Evolutionary conservation across 1,284 basidiomycete genomes (phyloP), one percentile per base, ranked within the genome.

Genomic region (Ganoderma lucidum): DNA sequence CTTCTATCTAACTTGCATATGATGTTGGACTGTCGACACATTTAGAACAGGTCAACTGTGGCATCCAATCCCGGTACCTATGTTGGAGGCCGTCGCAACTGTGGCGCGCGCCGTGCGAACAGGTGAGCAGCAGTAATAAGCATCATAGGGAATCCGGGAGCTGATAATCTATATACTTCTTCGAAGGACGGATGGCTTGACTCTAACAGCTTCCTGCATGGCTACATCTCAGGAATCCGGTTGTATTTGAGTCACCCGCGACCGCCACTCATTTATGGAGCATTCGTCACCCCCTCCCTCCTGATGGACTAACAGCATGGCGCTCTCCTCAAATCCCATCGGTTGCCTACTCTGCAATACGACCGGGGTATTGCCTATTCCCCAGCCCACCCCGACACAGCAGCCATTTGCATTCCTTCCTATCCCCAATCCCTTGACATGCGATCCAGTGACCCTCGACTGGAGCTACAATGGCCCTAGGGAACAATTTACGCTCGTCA

Each of bases 381-480:
- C 35, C 35, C 35, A n/a, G 2, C 59, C 59, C 30, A 42, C 39
- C 2, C 59, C 39, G 45, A 41, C 19, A 14, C 48, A 51, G 32
- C 6, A 19, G 30, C 30, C 12, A 17, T 67, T 78, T 45, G 4
- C 30, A 2, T 78, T 75, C 64, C 30, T 35, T 37, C 10, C 39
- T 2, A 5, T 74, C 37, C 30, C 48, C 10, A 72, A 72, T 19
- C 68, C 42, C 44, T 51, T 75, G 12, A 75, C 76, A n/a, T 78
- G 78, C 59, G 68, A 66, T 3, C 15, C 58, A 4, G 67, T 68
- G 12, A 44, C 62, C 6, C 53, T 78, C 59, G 55, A 8, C 12
- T 78, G 78, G 78, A 28, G 8, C 0, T 78, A 72, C 53, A 4
- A 28, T 3, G 76, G 75, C 67, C 70, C 41, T 39, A 60, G 37